These are phyloP conservation scores for Saccharomycopsis vini DNA, from an alignment of 805 yeast species.

Conservation along the genomic window DNA sequence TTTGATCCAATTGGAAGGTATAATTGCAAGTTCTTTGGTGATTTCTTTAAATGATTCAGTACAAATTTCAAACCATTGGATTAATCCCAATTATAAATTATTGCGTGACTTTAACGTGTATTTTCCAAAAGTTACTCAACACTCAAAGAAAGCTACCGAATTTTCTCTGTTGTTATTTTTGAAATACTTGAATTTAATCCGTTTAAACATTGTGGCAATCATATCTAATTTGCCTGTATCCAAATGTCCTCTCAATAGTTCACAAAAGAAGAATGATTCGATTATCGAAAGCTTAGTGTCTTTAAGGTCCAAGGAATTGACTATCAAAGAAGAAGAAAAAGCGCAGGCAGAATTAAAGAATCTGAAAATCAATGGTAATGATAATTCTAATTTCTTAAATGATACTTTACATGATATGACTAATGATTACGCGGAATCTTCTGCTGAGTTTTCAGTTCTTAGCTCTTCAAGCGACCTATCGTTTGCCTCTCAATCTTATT, in stretches of 20 bases:
- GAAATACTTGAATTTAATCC: conserved; percentile 14
- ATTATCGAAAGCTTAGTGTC: conserved; percentile 15
- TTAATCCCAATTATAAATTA: conserved; percentile 4
- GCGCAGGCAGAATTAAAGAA: neutral
- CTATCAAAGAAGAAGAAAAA: no score
- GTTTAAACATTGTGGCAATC: conserved; percentile 9
- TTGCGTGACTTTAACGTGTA: conserved; percentile 6
- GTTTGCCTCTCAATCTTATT: conserved; percentile 2
- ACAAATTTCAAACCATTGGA: neutral
- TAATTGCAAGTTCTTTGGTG: conserved; percentile 10
- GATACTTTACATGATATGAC: neutral
- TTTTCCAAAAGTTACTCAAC: neutral
- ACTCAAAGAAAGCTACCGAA: conserved; percentile 9
- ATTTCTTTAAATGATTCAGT: conserved; percentile 13
- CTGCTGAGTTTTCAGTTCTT: neutral
- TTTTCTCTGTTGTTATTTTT: conserved; percentile 16
- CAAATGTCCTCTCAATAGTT: no score
- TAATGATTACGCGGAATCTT: neutral
- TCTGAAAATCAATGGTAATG: neutral
- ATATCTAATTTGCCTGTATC: conserved; percentile 9
- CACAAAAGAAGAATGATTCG: conserved; percentile 3
- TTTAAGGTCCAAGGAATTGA: conserved; percentile 10
- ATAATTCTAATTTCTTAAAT: neutral
- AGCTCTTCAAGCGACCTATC: no score
- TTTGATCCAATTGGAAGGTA: conserved; percentile 9